Evolutionary conservation across 257 asterid genomes (phyloP), one percentile per base, ranked within the genome.

Genomic region (Ehretia macrophylla): DNA sequence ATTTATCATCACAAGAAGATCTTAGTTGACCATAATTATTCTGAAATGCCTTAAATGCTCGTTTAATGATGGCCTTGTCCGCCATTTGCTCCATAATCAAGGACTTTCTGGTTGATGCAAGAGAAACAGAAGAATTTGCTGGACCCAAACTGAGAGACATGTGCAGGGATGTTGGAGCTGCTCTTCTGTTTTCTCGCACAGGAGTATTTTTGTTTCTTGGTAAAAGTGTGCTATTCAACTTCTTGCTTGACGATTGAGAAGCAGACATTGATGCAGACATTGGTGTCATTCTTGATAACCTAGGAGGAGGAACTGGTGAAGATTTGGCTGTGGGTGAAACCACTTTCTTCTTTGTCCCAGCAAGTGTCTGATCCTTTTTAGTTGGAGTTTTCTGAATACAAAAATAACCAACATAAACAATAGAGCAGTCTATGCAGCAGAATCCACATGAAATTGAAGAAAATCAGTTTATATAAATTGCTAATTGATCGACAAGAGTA

Each of bases 11-110:
- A 47, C 55, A 39, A 13, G 62, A 56, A 46, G 77, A 70, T 63
- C 71, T 75, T 35, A 72, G 60, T 62, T 65, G 88, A 65, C 63
- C 79, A n/a, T 59, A 51, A 27, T 79, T 82, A 62, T 78, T 84
- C 70, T 86, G 95, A 67, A 91, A 88, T 65, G 90, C 63, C 83
- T 75, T 91, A 71, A 91, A 91, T 70, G 95, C 98, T 61, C 95
- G 77, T 62, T 68, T 79, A 22, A 91, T 94, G 20, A 91, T 91
- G 67, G 88, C 98, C 81, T 91, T 91, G 73, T 91, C 96, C 77
- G 96, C 98, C 98, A 91, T 88, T 53, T 70, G 75, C 75, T 91
- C 98, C 98, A 91, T 91, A 55, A 91, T 88, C 78, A 81, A 70
- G 49, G 98, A 88, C 77, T 81, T 88, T 55, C 96, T 70, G 52